A percentile compares a stretch with the other conserved stretches of the same genome.
Evolutionary conservation across 805 yeast species (phyloP).

Genomic region (Yarrowia sp.): DNA sequence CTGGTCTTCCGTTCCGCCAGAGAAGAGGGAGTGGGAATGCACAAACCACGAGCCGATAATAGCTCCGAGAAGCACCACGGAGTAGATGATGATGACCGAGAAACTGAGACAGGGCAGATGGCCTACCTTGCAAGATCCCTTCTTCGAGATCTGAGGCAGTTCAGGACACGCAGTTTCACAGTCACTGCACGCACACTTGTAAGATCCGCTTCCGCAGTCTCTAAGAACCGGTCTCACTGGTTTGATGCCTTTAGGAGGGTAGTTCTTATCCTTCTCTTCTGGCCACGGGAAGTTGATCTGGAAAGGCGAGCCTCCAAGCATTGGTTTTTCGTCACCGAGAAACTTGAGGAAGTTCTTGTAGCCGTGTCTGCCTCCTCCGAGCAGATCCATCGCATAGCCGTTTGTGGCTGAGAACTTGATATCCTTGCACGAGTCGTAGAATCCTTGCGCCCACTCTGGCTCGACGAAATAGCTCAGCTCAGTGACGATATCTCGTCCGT

Average conservation of each 20-base stretch:
- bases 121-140: constrained; percentile 54
- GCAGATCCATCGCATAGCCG: constrained; percentile 93
- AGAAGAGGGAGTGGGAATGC: not conserved
- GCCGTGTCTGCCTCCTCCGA: constrained; percentile 94
- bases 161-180: constrained; percentile 78
- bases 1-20: not conserved
- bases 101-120: constrained; percentile 72
- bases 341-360: constrained; percentile 75
- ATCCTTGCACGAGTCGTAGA: constrained; percentile 82
- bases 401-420: constrained; percentile 92
- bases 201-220: constrained; percentile 61
- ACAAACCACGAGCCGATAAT: constrained; percentile 8
- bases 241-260: constrained; percentile 12
- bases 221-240: constrained; percentile 36
- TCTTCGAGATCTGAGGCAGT: constrained; percentile 48
- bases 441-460: constrained; percentile 55
- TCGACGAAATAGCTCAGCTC: constrained; percentile 66
- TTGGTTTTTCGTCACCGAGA: constrained; percentile 90
- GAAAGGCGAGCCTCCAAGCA: constrained; percentile 93
- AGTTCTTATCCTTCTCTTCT: not conserved
- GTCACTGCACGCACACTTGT: constrained; percentile 86
- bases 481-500: constrained; percentile 60
- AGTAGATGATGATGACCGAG: constrained; percentile 53
- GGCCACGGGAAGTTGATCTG: constrained; percentile 74
- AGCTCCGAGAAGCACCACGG: constrained; percentile 33